These are phyloP conservation scores for Halenospora varia DNA, from an alignment of 495 filamentous ascomycete species.

Conservation along the genomic window DNA sequence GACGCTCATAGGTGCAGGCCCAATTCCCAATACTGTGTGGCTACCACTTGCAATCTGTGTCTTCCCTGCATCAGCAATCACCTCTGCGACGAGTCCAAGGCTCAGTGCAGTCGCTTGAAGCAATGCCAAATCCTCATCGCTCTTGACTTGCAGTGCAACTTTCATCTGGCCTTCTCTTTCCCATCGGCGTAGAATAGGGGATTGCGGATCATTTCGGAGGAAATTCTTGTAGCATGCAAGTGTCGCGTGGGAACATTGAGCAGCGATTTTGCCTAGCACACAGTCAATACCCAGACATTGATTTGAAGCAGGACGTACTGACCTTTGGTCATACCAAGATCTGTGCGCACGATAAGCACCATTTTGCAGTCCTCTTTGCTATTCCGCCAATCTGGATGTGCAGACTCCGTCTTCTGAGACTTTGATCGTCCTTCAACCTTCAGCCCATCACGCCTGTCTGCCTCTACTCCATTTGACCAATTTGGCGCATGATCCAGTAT, in stretches of 20 bases:
- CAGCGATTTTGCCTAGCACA: constrained; percentile 90
- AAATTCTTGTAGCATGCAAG: constrained; percentile 91
- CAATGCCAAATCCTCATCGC: constrained; percentile 75
- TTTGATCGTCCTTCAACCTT: constrained; percentile 17
- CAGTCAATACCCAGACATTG: constrained; percentile 4
- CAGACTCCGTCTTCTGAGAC: neutral
- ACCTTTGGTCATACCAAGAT: constrained; percentile 97
- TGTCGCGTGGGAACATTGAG: constrained; percentile 93
- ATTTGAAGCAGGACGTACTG: constrained; percentile 18
- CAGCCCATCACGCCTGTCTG: constrained; percentile 44
- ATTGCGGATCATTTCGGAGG: constrained; percentile 40
- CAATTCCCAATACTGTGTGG: constrained; percentile 85
- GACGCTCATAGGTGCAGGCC: constrained; percentile 80
- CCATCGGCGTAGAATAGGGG: constrained; percentile 75
- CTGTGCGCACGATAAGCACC: constrained; percentile 86
- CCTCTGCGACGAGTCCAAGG: constrained; percentile 78
- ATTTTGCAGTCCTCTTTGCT: constrained; percentile 85
- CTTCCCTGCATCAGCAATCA: constrained; percentile 91
- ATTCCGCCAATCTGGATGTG: constrained; percentile 19
- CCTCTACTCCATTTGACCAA: constrained; percentile 48
- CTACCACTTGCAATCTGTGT: constrained; percentile 96
- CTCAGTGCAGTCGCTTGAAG: constrained; percentile 76
- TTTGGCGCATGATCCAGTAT: constrained; percentile 57
- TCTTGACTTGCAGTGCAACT: constrained; percentile 80
- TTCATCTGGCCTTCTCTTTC: constrained; percentile 84